Conservation (phyloP, 139 green algal species). For the Chlorella sp. region DNA sequence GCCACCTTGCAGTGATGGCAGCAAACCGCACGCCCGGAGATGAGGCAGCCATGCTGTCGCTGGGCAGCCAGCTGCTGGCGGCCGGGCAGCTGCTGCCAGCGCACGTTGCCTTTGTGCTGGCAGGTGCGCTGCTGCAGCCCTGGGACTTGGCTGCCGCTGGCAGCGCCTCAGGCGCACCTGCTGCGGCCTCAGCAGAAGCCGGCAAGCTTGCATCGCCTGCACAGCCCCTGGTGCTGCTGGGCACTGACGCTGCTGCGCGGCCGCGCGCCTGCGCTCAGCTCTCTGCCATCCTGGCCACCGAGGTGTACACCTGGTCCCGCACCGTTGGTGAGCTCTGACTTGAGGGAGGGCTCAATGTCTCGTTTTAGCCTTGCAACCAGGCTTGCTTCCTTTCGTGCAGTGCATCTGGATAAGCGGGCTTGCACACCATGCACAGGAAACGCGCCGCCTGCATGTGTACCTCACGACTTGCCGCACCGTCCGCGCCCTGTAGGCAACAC, state of each 20-base stretch:
- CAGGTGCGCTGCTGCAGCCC: slow-evolving; percentile 42
- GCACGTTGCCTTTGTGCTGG: slow-evolving; percentile 81
- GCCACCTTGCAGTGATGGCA: slow-evolving; percentile 79
- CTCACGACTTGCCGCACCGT: not conserved
- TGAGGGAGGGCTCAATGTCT: not conserved
- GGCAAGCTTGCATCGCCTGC: not conserved
- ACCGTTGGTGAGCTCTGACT: slow-evolving; percentile 37
- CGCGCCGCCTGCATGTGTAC: not conserved
- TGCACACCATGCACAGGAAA: too few relatives aligned
- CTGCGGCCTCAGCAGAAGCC: not conserved
- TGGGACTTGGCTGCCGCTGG: slow-evolving; percentile 25
- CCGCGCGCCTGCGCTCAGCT: slow-evolving; percentile 51
- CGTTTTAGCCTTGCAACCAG: not conserved
- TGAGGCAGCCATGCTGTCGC: slow-evolving; percentile 58
- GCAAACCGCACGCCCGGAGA: slow-evolving; percentile 58
- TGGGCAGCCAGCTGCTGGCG: slow-evolving; percentile 50
- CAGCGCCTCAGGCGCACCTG: not conserved
- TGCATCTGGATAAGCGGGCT: not conserved
- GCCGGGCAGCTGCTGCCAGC: slow-evolving; percentile 60
- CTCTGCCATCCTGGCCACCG: slow-evolving; percentile 67
- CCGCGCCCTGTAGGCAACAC: slow-evolving; percentile 30
- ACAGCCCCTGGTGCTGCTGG: slow-evolving; percentile 62
- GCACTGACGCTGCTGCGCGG: slow-evolving; percentile 47
- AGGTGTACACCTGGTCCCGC: slow-evolving; percentile 77
- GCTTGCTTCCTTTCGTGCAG: not conserved